A percentile compares a stretch with the other conserved stretches of the same genome.
Conservation (phyloP, 805 yeast genomes). For the Myxozyma lipomycoides region DNA sequence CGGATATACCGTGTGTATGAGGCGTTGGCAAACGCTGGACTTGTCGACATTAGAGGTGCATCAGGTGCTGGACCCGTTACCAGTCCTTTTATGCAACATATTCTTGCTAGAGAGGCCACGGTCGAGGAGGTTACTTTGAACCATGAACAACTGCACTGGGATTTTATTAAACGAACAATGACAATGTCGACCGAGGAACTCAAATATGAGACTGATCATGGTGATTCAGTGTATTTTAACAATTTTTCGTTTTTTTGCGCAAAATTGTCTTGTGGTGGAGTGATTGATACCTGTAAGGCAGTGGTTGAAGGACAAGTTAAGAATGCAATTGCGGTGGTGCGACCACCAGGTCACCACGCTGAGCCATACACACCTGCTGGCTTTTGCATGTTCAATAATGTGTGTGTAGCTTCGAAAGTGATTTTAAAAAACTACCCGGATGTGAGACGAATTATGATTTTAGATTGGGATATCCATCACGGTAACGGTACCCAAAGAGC, state of each 20-base stretch:
- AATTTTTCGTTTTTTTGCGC: conserved; percentile 87
- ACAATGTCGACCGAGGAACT: conserved; percentile 73
- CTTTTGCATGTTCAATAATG: conserved; percentile 91
- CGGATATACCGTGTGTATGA: conserved; percentile 92
- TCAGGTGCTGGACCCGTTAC: conserved; percentile 75
- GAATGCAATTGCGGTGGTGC: conserved; percentile 87
- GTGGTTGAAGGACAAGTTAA: conserved; percentile 90
- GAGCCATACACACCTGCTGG: conserved; percentile 98
- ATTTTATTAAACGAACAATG: conserved; percentile 69
- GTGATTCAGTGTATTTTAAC: conserved; percentile 93
- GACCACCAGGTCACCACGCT: conserved; percentile 99
- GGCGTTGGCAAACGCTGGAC: conserved; percentile 88
- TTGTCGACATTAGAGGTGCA: conserved; percentile 72
- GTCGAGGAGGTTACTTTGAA: conserved; percentile 81
- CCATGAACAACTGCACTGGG: conserved; percentile 76
- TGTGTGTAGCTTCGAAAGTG: conserved; percentile 91
- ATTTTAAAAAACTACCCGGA: conserved; percentile 82
- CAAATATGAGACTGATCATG: conserved; percentile 77
- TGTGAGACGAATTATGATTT: conserved; percentile 72
- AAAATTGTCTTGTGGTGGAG: conserved; percentile 90
- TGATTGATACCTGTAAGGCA: conserved; percentile 92
- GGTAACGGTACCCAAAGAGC: conserved; percentile 98
- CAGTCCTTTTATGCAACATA: conserved; percentile 69
- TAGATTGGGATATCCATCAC: conserved; percentile 99
- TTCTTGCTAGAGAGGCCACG: conserved; percentile 87